Evolutionary conservation across 257 asterid genomes (phyloP).

Genomic region (Solanum verrucosum): DNA sequence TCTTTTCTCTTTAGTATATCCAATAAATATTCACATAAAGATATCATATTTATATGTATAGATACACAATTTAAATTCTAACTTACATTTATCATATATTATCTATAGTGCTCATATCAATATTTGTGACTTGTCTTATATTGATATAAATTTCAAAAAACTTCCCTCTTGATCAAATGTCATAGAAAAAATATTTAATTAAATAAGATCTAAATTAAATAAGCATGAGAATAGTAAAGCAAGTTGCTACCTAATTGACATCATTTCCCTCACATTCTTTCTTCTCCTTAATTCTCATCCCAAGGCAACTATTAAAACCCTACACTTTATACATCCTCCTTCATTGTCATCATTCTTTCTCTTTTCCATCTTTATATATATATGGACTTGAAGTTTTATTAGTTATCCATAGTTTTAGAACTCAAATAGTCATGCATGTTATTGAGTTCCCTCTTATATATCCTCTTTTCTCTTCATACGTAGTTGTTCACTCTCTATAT

Average conservation of each 20-base stretch:
- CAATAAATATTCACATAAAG: too few relatives aligned
- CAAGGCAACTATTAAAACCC: conserved; percentile 24
- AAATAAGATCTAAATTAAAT: not conserved
- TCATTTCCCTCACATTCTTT: conserved; percentile 69
- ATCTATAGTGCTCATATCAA: not conserved
- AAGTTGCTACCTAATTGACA: conserved; percentile 37
- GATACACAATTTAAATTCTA: not conserved
- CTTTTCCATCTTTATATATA: not conserved
- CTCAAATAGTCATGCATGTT: not conserved
- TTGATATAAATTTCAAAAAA: not conserved
- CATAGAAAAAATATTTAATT: too few relatives aligned
- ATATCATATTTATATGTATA: not conserved
- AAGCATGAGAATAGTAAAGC: conserved; percentile 81
- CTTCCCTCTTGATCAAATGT: too few relatives aligned
- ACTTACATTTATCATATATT: not conserved
- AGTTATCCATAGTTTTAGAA: not conserved
- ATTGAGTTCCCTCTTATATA: not conserved
- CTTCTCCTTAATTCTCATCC: conserved; percentile 41
- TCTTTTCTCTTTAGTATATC: not conserved
- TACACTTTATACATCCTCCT: not conserved
- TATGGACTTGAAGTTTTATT: not conserved
- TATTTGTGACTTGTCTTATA: not conserved
- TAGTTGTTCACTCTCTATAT: not conserved
- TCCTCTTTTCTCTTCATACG: not conserved
- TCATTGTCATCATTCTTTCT: not conserved